Evolutionary conservation across 108 stramenopile species (phyloP), one percentile per base, ranked within the genome.

Genomic region (Fistulifera pelliculosa): DNA sequence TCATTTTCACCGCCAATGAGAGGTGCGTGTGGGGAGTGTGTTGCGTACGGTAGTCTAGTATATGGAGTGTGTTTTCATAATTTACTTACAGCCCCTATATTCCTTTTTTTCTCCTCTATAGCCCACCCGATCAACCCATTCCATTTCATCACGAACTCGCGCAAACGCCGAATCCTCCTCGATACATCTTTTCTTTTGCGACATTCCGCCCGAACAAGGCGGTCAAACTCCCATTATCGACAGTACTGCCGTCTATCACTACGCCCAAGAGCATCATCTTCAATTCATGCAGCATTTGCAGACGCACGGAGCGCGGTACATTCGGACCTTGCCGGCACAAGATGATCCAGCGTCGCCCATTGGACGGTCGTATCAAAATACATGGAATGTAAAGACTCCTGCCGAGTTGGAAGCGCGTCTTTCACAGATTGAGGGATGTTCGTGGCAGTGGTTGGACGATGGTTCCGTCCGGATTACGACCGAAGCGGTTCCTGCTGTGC

Each of bases 121-220:
- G 77, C 13, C 84, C 84, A 26, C 77, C 84, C 12, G 70, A 79
- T 47, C 74, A 85, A 50, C 76, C 73, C 26, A 91, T 87, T 44
- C 83, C 90, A 0, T 87, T 87, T 58, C 90, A 91, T 63, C 90
- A 91, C 47, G 90, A 91, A 41, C 65, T 91, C 21, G 83, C 85
- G 7, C 85, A 91, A 62, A 67, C 71, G 35, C 62, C 67, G 38
- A 72, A 83, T 55, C 81, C 83, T 27, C 90, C 90, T 11, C 61
- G 61, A 44, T 83, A 85, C 27, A 38, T 91, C 15, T 80, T 84
- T 87, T 91, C 64, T 85, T 75, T 48, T 91, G 90, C 62, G 81
- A 87, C 38, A 27, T 56, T 15, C 80, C 90, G 17, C 53, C 85
- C 16, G 61, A 76, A 51, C 66, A 58, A 12, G 90, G 90, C 10